A percentile compares a stretch with the other conserved stretches of the same genome.
phyloP scores from a whole-genome alignment of 352 stramenopile genomes.

The Phytopythium chamaehyphon region DNA sequence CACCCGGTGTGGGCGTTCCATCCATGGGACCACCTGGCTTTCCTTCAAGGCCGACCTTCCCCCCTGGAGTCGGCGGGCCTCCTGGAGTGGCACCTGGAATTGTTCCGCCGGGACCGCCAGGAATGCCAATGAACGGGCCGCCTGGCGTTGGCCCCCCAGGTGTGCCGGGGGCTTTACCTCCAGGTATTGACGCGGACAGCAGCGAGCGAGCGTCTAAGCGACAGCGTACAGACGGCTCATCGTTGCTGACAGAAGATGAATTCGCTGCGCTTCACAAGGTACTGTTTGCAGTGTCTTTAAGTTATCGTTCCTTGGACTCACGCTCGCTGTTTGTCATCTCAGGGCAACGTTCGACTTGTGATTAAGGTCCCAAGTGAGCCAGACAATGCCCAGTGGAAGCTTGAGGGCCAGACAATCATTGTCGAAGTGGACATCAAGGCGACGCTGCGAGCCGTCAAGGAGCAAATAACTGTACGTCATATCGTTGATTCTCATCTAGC shows the following conservation, averaged over 20 bases:
- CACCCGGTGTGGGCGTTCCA: conserved; percentile 18
- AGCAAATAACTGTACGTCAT: conserved; percentile 75
- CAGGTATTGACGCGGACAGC: background rate
- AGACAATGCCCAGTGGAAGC: conserved; percentile 90
- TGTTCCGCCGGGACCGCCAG: conserved; percentile 18
- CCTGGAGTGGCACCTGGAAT: conserved; percentile 22
- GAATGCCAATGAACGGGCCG: conserved; percentile 2
- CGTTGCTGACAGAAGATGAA: conserved; percentile 73
- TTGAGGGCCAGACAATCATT: conserved; percentile 91
- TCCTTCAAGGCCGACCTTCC: conserved; percentile 6
- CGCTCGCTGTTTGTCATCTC: conserved; percentile 6
- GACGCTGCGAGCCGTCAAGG: conserved; percentile 91
- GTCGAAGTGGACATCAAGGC: conserved; percentile 87
- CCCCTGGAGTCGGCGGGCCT: conserved; percentile 13
- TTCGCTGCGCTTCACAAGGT: conserved; percentile 76
- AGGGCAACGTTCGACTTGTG: conserved; percentile 63
- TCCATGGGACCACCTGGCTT: conserved; percentile 19
- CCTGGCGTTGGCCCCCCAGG: conserved; percentile 1
- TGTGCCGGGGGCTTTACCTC: conserved; percentile 8
- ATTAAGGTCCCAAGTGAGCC: conserved; percentile 87
- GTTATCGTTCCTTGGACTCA: conserved; percentile 6
- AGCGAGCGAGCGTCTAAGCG: conserved; percentile 65
- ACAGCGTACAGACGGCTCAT: conserved; percentile 55
- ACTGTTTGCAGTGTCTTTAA: conserved; percentile 8
- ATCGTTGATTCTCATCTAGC: too few species aligned